phyloP scores from a whole-genome alignment of 208 protist genomes.

The Vickermania ingenoplastis region DNA sequence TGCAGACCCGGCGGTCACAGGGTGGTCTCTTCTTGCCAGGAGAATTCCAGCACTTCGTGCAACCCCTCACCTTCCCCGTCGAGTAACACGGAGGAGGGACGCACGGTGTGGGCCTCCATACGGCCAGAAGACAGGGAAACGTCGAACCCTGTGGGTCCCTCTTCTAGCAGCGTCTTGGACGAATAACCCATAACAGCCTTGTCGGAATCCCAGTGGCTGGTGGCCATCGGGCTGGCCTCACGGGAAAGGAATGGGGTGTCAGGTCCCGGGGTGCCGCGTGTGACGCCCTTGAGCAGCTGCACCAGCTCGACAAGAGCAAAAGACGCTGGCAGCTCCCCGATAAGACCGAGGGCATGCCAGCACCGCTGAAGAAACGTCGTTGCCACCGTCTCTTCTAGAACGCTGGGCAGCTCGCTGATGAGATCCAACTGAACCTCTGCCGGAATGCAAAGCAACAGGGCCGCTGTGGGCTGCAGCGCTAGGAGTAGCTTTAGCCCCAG shows the following conservation, averaged over 20 bases:
- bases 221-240: background rate
- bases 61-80: no score
- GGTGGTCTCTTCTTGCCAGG: no score
- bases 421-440: slow-evolving; percentile 18
- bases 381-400: slow-evolving; percentile 43
- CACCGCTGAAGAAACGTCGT: slow-evolving; percentile 39
- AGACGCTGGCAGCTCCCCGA: slow-evolving; percentile 5
- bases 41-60: no score
- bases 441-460: background rate
- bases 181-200: background rate
- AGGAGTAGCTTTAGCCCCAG: slow-evolving; percentile 21
- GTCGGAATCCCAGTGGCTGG: background rate
- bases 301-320: background rate
- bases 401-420: slow-evolving; percentile 20
- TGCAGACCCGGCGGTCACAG: no score
- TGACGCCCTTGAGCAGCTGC: background rate
- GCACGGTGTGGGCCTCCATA: no score
- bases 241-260: background rate
- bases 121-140: no score
- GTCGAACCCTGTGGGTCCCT: no score
- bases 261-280: background rate
- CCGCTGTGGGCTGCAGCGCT: slow-evolving; percentile 8
- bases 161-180: background rate
- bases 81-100: no score
- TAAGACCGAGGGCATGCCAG: slow-evolving; percentile 55